Base-by-base conservation (phyloP, 2,329 filamentous ascomycete species). In the Epichloe gansuensis region DNA sequence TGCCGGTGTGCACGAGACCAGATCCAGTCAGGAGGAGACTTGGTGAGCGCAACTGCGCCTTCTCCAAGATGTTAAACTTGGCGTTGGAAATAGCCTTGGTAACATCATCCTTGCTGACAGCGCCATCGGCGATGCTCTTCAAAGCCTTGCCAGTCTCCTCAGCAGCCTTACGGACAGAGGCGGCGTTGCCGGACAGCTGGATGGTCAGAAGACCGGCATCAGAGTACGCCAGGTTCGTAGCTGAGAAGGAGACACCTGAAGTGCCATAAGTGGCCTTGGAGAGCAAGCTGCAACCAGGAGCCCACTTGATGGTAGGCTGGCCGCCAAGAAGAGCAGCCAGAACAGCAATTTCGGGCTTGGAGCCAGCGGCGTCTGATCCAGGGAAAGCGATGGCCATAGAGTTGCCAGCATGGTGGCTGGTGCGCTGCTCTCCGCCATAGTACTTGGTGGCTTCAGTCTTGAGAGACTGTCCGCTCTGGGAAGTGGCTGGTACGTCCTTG, bases 391-490 rank as follows among this genome's bases (percentile, higher is more conserved):
- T 82, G 60, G 95, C 87, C 62, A 95, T 69, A 44, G 90, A 80
- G 74, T 95, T 96, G 61, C 88, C 86, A 59, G 77, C 75, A 55
- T 76, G 77, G 70, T 89, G 86, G 58, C 86, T 77, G 60, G 87
- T 86, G 62, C 93, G 88, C 76, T 95, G 88, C 78, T 98, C 90
- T 66, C 93, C 94, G 69, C 93, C 93, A 66, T 82, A 87, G 82
- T 97, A 98, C 73, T 91, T 93, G 67, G 82, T 80, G 58, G 86
- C 76, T 60, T 81, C 71, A 56, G 75, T 73, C 67, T 81, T 78
- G 58, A 86, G 72, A 47, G 63, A 60, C 60, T 77, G 70, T 63
- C 76, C 72, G 65, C 73, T 71, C 61, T 72, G 69, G 56, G 78
- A 67, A 58, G 76, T 70, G 61, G 75, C 68, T 54, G 84, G 78